Evolutionary conservation across 176 grass and related monocot genomes (phyloP).

Genomic region (Ensete ventricosum): DNA sequence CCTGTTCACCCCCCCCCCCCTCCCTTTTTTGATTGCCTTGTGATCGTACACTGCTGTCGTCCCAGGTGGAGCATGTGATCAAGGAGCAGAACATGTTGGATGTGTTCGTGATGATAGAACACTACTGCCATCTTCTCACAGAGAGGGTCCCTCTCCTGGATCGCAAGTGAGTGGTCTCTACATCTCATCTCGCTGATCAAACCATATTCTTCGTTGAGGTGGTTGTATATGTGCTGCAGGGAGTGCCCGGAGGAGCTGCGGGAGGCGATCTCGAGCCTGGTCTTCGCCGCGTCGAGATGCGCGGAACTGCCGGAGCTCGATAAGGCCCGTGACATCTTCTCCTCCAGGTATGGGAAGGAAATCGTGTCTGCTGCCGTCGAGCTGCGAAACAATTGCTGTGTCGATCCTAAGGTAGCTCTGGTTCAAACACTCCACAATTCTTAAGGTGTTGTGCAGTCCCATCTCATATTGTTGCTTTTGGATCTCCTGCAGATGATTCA

Average conservation of each 20-base stretch:
- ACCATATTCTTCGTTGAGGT: not conserved
- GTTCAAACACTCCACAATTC: not conserved
- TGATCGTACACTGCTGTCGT: not conserved
- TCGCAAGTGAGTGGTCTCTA: slow-evolving; percentile 19
- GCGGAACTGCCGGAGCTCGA: slow-evolving; percentile 71
- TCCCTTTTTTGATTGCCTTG: not conserved
- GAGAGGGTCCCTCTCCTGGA: slow-evolving; percentile 48
- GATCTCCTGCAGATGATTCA: slow-evolving; percentile 47
- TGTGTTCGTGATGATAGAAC: slow-evolving; percentile 38
- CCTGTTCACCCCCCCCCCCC: not conserved
- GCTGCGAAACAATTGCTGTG: slow-evolving; percentile 40
- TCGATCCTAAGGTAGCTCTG: slow-evolving; percentile 44
- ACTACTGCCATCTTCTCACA: slow-evolving; percentile 44
- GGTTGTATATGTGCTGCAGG: not conserved
- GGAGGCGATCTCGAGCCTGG: slow-evolving; percentile 54
- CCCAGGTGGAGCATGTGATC: slow-evolving; percentile 61
- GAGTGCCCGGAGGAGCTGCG: slow-evolving; percentile 74
- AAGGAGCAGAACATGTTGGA: slow-evolving; percentile 66
- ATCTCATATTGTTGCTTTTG: not conserved
- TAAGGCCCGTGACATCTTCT: slow-evolving; percentile 37
- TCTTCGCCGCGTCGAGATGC: slow-evolving; percentile 51
- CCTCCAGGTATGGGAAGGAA: slow-evolving; percentile 47
- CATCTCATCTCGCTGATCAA: not conserved
- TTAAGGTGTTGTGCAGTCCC: not conserved
- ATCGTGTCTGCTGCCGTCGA: slow-evolving; percentile 37